phyloP scores from a whole-genome alignment of 345 rosid genomes.

The Eucalyptus sideroxylon region DNA sequence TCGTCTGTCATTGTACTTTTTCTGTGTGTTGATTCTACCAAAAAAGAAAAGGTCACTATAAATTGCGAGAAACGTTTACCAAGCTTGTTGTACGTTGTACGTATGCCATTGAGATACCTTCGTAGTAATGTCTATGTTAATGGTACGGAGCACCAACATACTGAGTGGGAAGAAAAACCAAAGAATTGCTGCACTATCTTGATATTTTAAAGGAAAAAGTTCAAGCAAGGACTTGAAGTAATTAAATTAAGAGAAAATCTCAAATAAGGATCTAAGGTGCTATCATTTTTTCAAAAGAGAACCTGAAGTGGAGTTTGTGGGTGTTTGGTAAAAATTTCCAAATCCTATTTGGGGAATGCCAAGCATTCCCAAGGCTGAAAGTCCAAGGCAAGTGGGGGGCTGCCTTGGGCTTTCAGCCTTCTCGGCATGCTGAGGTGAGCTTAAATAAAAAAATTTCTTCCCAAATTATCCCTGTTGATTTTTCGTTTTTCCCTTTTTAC shows the following conservation, averaged over 20 bases:
- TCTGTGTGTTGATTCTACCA: background rate
- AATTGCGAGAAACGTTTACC: background rate
- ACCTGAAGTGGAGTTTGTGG: too few species aligned
- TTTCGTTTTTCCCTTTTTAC: too few species aligned
- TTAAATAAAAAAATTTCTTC: too few species aligned
- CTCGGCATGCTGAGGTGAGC: too few species aligned
- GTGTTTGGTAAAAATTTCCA: too few species aligned
- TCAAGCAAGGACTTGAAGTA: background rate
- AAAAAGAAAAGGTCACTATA: background rate
- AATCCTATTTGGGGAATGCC: too few species aligned
- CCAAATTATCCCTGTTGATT: too few species aligned
- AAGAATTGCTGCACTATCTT: background rate
- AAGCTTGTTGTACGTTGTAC: background rate
- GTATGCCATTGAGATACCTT: background rate
- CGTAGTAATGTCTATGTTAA: background rate
- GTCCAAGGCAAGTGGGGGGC: too few species aligned
- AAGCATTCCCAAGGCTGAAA: too few species aligned
- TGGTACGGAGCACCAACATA: background rate
- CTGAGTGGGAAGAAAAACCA: background rate
- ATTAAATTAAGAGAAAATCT: background rate
- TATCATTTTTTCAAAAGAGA: too few species aligned
- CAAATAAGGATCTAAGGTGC: fast-evolving
- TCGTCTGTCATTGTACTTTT: background rate
- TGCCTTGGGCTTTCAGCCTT: too few species aligned
- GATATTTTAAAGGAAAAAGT: background rate